Base-by-base conservation (phyloP, 345 rosid genomes). In the Melaleuca quinquenervia region DNA sequence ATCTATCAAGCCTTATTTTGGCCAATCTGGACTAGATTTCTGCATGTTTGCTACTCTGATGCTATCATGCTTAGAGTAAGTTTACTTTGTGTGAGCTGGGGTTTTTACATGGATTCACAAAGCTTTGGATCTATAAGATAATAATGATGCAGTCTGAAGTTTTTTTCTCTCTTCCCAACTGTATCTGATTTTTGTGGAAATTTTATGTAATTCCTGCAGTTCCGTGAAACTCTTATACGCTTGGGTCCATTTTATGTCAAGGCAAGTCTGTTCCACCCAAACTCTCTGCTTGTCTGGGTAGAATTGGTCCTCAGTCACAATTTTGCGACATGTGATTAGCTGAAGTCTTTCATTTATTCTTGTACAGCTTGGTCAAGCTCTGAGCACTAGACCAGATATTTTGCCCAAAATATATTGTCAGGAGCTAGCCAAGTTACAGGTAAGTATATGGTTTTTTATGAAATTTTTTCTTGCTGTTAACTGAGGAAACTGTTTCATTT, bases 351-450 rank as follows among this genome's bases (percentile, higher is more conserved):
- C 13, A 13, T 50, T 85, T 86, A 49, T 85, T 41, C 32, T 55
- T 88, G 62, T 85, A 84, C 98, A 96, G 99, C 97, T 97, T 21
- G 98, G 98, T 70, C 99, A 97, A 94, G 98, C 98, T 83, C 92
- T 96, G 87, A 96, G 98, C 94, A 97, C 98, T 22, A 96, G 98
- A 89, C 93, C 98, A 82, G 98, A 97, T 90, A 92, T 97, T 91
- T 91, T 97, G 89, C 95, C 99, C 16, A 85, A 92, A 58, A 88
- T 96, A 48, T 97, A 96, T 85, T 96, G 98, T 88, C 96, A 94
- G 88, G 99, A 97, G 92, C 99, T 97, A 90, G 93, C 95, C 36
- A 95, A 97, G 88, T 92, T 97, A 90, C 99, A 97, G 97, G 99
- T 95, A 51, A 18, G 44, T 14, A 45, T 29, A 48, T 55, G 50